These are phyloP conservation scores for Lycium ferocissimum DNA, from an alignment of 257 asterid genomes.

Conservation along the genomic window DNA sequence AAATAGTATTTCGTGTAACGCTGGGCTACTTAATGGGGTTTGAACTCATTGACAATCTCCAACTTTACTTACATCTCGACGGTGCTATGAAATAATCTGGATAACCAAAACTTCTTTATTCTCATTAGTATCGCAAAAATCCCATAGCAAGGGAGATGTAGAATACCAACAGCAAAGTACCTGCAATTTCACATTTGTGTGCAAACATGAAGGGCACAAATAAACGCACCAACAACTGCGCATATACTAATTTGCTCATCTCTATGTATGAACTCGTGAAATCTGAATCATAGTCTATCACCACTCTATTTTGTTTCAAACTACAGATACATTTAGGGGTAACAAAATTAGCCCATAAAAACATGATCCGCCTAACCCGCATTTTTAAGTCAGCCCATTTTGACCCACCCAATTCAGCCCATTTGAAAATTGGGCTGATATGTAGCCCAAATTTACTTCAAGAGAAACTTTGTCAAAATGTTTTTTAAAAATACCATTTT, in stretches of 20 bases:
- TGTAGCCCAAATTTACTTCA: too few species aligned
- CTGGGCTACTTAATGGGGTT: neutral
- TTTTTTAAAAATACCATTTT: too few species aligned
- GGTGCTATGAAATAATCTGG: constrained; percentile 37
- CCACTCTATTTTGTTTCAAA: neutral
- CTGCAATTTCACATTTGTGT: constrained; percentile 43
- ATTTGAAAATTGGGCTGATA: too few species aligned
- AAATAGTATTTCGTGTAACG: neutral
- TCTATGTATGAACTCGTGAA: neutral
- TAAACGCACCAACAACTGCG: neutral
- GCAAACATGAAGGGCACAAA: neutral
- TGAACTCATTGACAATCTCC: neutral
- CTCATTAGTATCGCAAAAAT: constrained; percentile 49
- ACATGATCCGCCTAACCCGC: too few species aligned
- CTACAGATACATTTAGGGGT: neutral
- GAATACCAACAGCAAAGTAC: constrained; percentile 66
- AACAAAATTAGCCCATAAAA: too few species aligned
- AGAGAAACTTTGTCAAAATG: too few species aligned
- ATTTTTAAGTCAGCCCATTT: too few species aligned
- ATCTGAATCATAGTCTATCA: neutral
- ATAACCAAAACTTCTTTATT: constrained; percentile 41
- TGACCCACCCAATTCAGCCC: too few species aligned
- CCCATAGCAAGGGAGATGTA: constrained; percentile 65
- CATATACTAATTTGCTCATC: neutral
- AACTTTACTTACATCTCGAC: neutral